These are phyloP conservation scores for Alternaria tenuissima DNA, from an alignment of 2,329 filamentous ascomycete species.

Conservation along the genomic window DNA sequence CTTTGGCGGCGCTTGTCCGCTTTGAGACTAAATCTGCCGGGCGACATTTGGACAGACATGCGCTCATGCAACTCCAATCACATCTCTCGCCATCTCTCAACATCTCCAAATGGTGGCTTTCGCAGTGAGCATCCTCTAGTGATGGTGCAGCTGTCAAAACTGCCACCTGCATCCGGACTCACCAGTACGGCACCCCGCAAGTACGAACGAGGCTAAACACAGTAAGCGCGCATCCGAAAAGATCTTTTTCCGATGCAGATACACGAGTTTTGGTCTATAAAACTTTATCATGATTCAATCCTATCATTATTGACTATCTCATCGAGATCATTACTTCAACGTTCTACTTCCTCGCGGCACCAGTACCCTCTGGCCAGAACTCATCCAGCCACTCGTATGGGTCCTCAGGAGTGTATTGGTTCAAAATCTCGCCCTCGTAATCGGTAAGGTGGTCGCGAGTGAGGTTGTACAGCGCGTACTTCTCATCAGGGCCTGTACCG, in stretches of 20 bases:
- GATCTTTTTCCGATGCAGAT: neutral
- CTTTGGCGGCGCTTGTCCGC: neutral
- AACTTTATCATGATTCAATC: neutral
- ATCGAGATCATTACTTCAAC: neutral
- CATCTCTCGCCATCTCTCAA: neutral
- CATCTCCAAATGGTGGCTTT: no score
- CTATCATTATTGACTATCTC: neutral
- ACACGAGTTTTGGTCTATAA: neutral
- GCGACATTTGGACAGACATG: neutral
- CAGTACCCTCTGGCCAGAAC: constrained; percentile 28
- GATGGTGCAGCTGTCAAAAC: no score
- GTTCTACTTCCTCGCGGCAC: neutral
- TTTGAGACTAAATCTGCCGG: neutral
- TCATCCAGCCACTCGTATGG: constrained; percentile 34
- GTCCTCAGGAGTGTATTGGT: constrained; percentile 29
- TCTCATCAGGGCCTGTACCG: constrained; percentile 37
- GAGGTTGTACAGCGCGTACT: constrained; percentile 37
- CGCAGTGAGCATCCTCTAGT: no score
- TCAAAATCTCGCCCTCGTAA: constrained; percentile 28
- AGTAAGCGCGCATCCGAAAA: neutral
- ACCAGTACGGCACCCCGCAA: neutral
- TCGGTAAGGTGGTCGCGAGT: constrained; percentile 34
- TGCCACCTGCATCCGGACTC: neutral
- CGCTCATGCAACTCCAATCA: no score
- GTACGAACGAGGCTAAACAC: neutral